Percentiles rank a stretch among this genome's conserved stretches.
These are phyloP conservation scores for Neopestalotiopsis sp. DNA, from an alignment of 2,329 filamentous ascomycete genomes.

Conservation along the genomic window DNA sequence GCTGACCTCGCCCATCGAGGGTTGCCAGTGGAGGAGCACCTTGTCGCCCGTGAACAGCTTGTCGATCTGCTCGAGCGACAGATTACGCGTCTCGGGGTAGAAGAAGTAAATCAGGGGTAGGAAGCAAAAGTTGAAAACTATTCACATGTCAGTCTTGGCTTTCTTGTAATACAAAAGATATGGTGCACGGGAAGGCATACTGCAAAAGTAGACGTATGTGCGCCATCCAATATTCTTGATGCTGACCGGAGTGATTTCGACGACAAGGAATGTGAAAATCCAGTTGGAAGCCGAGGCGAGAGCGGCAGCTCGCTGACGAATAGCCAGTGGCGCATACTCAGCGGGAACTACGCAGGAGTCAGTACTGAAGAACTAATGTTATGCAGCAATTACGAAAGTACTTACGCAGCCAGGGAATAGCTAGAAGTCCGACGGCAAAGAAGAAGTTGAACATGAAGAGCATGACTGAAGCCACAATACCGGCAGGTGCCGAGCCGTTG, in stretches of 20 bases:
- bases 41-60: slow-evolving; percentile 18
- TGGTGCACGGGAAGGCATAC: slow-evolving; percentile 19
- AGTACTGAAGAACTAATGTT: not conserved
- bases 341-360: slow-evolving; percentile 38
- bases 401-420: slow-evolving; percentile 41
- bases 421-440: slow-evolving; percentile 47
- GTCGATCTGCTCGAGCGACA: slow-evolving; percentile 39
- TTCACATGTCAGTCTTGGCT: slow-evolving; percentile 30
- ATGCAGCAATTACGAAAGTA: not conserved
- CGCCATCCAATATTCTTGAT: slow-evolving; percentile 25
- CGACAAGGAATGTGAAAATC: slow-evolving; percentile 32
- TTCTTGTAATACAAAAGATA: not conserved
- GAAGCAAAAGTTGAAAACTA: slow-evolving; percentile 39
- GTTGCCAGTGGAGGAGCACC: slow-evolving; percentile 11
- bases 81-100: slow-evolving; percentile 28
- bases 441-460: slow-evolving; percentile 50
- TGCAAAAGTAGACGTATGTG: slow-evolving; percentile 28
- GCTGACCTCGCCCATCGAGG: slow-evolving; percentile 13
- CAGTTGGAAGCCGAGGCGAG: slow-evolving; percentile 45
- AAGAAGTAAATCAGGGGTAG: slow-evolving; percentile 14
- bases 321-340: slow-evolving; percentile 48
- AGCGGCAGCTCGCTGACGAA: slow-evolving; percentile 44
- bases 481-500: slow-evolving; percentile 41
- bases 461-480: slow-evolving; percentile 50
- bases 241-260: slow-evolving; percentile 25